A percentile compares a stretch with the other conserved stretches of the same genome.
Conservation (phyloP, 331 rosid genomes). For the Pyrus hybrid region DNA sequence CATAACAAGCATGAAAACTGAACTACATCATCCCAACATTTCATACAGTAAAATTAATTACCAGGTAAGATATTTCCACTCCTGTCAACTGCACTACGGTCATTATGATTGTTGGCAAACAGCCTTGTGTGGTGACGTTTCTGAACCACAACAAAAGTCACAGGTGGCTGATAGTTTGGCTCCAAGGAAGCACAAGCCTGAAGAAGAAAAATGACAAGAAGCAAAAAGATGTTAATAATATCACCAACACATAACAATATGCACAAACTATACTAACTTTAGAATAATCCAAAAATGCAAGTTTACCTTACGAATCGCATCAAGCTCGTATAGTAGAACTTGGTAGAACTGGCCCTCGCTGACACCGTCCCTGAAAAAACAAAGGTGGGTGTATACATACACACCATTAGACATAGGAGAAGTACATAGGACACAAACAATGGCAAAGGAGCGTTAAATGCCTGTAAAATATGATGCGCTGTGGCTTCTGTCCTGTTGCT, state of each 20-base stretch:
- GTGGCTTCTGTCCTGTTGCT: slow-evolving; percentile 96
- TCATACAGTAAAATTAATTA: not conserved
- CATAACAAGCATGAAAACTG: not conserved
- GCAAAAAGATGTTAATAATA: not conserved
- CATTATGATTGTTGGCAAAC: slow-evolving; percentile 72
- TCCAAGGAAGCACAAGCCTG: slow-evolving; percentile 93
- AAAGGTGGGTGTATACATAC: not conserved
- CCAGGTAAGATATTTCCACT: slow-evolving; percentile 98
- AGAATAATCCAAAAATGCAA: not conserved
- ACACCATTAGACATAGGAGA: not conserved
- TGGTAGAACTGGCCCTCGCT: slow-evolving; percentile 97
- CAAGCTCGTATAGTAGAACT: slow-evolving; percentile 85
- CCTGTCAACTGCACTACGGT: slow-evolving; percentile 50
- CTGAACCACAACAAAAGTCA: slow-evolving; percentile 94
- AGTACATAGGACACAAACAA: not conserved
- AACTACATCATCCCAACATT: not conserved
- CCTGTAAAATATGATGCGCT: slow-evolving; percentile 95
- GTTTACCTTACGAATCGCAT: slow-evolving; percentile 81
- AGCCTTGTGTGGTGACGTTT: slow-evolving; percentile 94
- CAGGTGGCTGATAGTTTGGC: slow-evolving; percentile 96
- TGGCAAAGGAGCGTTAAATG: not conserved
- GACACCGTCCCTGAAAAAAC: slow-evolving; percentile 77
- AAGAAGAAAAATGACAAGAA: not conserved
- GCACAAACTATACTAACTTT: not conserved
- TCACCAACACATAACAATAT: not conserved